Conservation (phyloP, 2,329 filamentous ascomycete species). For the Fusarium mexicanum region DNA sequence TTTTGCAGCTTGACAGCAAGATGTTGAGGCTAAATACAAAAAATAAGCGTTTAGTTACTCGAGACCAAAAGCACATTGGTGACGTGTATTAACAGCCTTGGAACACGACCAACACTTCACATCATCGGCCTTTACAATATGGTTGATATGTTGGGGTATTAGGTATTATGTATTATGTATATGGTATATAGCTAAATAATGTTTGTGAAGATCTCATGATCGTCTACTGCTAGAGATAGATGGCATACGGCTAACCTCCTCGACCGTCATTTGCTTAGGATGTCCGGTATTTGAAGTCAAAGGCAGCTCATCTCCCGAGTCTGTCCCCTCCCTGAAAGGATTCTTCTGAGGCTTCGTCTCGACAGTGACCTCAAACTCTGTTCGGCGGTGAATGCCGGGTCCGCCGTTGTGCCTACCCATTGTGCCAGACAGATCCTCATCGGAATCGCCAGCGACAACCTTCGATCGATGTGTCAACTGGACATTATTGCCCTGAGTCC, state of each 20-base stretch:
- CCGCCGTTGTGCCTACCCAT: background rate
- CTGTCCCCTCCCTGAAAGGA: background rate
- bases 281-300: conserved; percentile 37
- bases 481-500: conserved; percentile 19
- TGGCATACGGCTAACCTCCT: conserved; percentile 8
- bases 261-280: conserved; percentile 20
- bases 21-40: background rate
- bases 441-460: conserved; percentile 34
- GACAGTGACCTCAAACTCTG: conserved; percentile 36
- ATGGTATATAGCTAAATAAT: background rate
- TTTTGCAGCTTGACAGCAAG: background rate
- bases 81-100: background rate
- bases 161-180: background rate
- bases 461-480: conserved; percentile 34
- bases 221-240: conserved; percentile 25
- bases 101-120: background rate
- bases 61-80: background rate
- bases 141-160: background rate
- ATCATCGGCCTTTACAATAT: background rate
- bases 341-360: conserved; percentile 17
- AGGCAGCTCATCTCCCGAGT: conserved; percentile 27
- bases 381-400: conserved; percentile 34
- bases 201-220: background rate
- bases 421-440: conserved; percentile 7
- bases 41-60: background rate